phyloP scores from a whole-genome alignment of 352 stramenopile genomes.

The Phytophthora pistaciae region DNA sequence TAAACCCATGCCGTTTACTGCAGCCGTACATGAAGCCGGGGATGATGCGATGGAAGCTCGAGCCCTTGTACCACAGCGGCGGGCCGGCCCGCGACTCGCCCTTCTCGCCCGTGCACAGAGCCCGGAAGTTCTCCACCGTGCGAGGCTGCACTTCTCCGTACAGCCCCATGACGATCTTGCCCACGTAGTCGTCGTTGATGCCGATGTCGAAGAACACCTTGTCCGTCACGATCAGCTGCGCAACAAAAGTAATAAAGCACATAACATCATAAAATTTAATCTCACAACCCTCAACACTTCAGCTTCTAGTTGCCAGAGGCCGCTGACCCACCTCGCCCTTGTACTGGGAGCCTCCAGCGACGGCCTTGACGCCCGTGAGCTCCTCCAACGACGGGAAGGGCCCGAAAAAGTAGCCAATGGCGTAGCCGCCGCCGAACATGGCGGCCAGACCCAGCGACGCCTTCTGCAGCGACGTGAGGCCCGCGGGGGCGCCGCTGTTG shows the following conservation, averaged over 20 bases:
- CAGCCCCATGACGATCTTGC: conserved; percentile 84
- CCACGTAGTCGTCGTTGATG: conserved; percentile 93
- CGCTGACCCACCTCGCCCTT: conserved; percentile 48
- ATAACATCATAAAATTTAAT: background rate
- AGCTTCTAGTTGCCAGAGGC: background rate
- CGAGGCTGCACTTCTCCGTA: conserved; percentile 85
- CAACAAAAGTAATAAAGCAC: conserved; percentile 6
- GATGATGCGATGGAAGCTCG: conserved; percentile 97
- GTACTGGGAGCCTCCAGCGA: conserved; percentile 43
- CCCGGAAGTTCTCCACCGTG: conserved; percentile 83
- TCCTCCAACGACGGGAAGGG: conserved; percentile 73
- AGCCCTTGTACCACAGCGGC: conserved; percentile 96
- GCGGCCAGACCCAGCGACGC: conserved; percentile 55
- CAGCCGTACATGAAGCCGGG: conserved; percentile 90
- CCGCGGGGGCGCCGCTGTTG: conserved; percentile 12
- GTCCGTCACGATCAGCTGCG: conserved; percentile 69
- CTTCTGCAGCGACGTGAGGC: conserved; percentile 54
- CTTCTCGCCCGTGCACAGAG: conserved; percentile 83
- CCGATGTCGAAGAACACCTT: conserved; percentile 98
- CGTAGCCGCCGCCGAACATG: conserved; percentile 72
- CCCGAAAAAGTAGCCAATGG: conserved; percentile 75
- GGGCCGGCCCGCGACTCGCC: conserved; percentile 90
- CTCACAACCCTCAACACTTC: background rate
- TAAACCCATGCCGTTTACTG: too few relatives aligned
- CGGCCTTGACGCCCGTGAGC: conserved; percentile 52